Evolutionary conservation across 1,284 basidiomycete species (phyloP).

Genomic region (Ceratobasidium sp.): DNA sequence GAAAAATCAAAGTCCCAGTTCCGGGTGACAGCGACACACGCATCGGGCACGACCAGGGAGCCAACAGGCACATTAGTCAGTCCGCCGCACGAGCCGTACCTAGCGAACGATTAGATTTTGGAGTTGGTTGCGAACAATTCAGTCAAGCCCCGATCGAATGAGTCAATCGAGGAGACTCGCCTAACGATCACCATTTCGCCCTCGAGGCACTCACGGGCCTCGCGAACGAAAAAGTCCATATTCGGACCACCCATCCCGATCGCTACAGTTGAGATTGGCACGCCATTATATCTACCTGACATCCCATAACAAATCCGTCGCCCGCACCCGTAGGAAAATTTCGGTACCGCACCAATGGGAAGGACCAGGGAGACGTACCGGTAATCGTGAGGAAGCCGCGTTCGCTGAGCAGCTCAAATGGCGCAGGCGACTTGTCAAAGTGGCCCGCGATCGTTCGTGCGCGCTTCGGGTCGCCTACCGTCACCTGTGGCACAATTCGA

Average conservation of each 20-base stretch:
- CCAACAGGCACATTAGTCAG: slow-evolving; percentile 78
- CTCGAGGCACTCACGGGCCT: slow-evolving; percentile 79
- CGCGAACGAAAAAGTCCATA: slow-evolving; percentile 88
- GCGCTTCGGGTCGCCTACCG: slow-evolving; percentile 80
- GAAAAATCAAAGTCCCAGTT: slow-evolving; percentile 84
- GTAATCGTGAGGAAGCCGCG: slow-evolving; percentile 86
- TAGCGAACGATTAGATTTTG: slow-evolving; percentile 57
- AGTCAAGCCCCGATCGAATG: slow-evolving; percentile 13
- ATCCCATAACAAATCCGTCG: background rate
- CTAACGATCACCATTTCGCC: slow-evolving; percentile 85
- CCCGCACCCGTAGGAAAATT: background rate
- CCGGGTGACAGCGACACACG: slow-evolving; percentile 75
- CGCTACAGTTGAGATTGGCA: slow-evolving; percentile 79
- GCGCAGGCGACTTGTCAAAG: slow-evolving; percentile 65
- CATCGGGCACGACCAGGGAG: slow-evolving; percentile 77
- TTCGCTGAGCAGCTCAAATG: slow-evolving; percentile 76
- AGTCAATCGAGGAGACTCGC: slow-evolving; percentile 59
- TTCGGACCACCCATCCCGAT: slow-evolving; percentile 88
- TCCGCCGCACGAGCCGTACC: slow-evolving; percentile 85
- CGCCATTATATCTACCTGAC: slow-evolving; percentile 67
- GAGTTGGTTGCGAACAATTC: too few species aligned
- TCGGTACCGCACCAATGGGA: background rate
- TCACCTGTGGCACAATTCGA: slow-evolving; percentile 64
- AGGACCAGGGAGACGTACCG: slow-evolving; percentile 57
- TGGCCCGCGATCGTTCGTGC: slow-evolving; percentile 71